These are phyloP conservation scores for Ceratobasidium sp. DNA, from an alignment of 1,284 basidiomycete genomes.

Conservation along the genomic window DNA sequence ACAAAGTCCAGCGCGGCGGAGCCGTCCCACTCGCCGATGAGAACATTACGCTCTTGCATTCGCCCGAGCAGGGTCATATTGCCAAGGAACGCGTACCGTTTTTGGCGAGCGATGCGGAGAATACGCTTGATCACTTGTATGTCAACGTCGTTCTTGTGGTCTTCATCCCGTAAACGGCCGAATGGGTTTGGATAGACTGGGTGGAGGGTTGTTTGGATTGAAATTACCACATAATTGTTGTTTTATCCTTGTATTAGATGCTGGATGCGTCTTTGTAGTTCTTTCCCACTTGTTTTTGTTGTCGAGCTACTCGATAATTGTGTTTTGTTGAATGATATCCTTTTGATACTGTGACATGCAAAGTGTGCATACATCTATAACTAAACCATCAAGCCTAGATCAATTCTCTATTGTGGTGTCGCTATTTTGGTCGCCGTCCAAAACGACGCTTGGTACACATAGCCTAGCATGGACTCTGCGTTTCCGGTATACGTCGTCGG, in stretches of 20 bases:
- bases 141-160: conserved; percentile 76
- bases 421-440: conserved; percentile 79
- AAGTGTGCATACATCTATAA: conserved; percentile 5
- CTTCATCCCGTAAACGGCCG: conserved; percentile 27
- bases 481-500: conserved; percentile 90
- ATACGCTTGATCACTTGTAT: conserved; percentile 69
- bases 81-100: conserved; percentile 77
- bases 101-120: conserved; percentile 61
- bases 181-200: not conserved
- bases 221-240: conserved; percentile 27
- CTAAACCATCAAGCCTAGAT: not conserved
- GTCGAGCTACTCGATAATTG: conserved; percentile 35
- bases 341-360: not conserved
- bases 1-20: conserved; percentile 38
- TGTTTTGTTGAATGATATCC: conserved; percentile 32
- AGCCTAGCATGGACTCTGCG: conserved; percentile 83
- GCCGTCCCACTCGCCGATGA: conserved; percentile 38
- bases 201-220: conserved; percentile 1
- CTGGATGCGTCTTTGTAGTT: conserved; percentile 41
- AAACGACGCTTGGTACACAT: conserved; percentile 85
- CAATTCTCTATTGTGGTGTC: not conserved
- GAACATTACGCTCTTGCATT: conserved; percentile 36
- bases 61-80: conserved; percentile 51
- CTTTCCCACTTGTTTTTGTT: conserved; percentile 1
- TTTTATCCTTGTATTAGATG: conserved; percentile 42